Percentiles rank a stretch among this genome's conserved stretches.
phyloP scores from a whole-genome alignment of 2,329 filamentous ascomycete species.

The Emericellopsis atlantica region DNA sequence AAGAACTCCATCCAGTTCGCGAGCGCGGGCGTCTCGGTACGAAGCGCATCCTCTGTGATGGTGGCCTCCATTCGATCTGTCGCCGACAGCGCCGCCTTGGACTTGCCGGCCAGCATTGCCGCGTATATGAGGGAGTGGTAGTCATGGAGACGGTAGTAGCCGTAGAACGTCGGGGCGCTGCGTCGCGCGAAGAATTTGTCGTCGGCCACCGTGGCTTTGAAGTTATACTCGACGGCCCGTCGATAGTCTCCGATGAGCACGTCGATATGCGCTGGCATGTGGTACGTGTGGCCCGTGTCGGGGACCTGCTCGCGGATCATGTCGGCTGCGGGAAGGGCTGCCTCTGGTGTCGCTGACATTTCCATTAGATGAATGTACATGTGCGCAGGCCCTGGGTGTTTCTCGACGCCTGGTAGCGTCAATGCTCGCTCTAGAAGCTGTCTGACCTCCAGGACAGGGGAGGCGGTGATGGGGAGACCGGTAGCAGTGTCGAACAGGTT shows the following conservation, averaged over 20 bases:
- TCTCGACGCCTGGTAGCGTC: slow-evolving; percentile 4
- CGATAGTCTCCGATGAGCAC: slow-evolving; percentile 29
- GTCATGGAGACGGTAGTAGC: slow-evolving; percentile 58
- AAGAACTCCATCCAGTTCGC: slow-evolving; percentile 61
- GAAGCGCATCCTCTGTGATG: slow-evolving; percentile 47
- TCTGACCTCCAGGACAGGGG: slow-evolving; percentile 7
- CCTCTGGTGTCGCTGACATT: slow-evolving; percentile 10
- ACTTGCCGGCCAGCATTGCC: slow-evolving; percentile 63
- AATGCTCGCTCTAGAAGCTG: slow-evolving; percentile 6
- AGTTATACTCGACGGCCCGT: slow-evolving; percentile 51
- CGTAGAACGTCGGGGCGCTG: slow-evolving; percentile 57
- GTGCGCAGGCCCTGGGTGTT: slow-evolving; percentile 9
- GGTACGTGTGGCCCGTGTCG: slow-evolving; percentile 9
- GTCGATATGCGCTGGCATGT: slow-evolving; percentile 12
- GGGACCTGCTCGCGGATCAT: slow-evolving; percentile 8
- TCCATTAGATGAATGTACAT: slow-evolving; percentile 13
- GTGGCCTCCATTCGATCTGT: slow-evolving; percentile 42
- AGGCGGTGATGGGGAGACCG: slow-evolving; percentile 4
- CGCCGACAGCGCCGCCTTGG: slow-evolving; percentile 44
- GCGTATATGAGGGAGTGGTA: slow-evolving; percentile 63
- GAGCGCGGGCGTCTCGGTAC: slow-evolving; percentile 51
- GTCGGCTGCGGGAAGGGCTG: slow-evolving; percentile 8
- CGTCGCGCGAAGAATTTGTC: slow-evolving; percentile 45
- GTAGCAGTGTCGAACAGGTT: slow-evolving; percentile 5
- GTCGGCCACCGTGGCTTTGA: slow-evolving; percentile 51